These are phyloP conservation scores for Catunica adiposa DNA, from an alignment of 2,329 filamentous ascomycete species.

Conservation along the genomic window DNA sequence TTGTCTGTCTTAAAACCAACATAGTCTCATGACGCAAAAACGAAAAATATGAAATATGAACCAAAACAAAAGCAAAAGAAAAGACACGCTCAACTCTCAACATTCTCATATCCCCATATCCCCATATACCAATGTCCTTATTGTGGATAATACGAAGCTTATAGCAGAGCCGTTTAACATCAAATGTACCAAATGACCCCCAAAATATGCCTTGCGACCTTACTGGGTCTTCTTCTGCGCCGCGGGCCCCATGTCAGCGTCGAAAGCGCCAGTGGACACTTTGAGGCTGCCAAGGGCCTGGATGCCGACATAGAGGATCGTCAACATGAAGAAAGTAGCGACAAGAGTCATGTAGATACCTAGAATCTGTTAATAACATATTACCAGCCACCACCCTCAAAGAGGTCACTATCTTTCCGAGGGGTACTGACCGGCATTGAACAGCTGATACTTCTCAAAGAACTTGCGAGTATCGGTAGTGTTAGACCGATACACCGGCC, in stretches of 20 bases:
- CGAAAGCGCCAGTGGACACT: constrained; percentile 86
- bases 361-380: constrained; percentile 21
- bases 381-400: no score
- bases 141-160: background rate
- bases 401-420: background rate
- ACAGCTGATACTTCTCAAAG: constrained; percentile 90
- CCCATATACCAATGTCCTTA: no score
- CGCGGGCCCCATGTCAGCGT: constrained; percentile 84
- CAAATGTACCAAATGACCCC: background rate
- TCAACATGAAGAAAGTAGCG: constrained; percentile 51
- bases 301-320: constrained; percentile 65
- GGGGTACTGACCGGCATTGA: constrained; percentile 56
- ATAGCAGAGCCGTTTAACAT: background rate
- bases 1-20: background rate
- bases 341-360: constrained; percentile 80
- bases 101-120: background rate
- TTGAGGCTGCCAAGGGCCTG: constrained; percentile 63
- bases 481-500: constrained; percentile 24
- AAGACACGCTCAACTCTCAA: background rate
- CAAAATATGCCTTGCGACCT: background rate
- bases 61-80: background rate
- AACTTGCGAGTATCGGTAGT: constrained; percentile 35
- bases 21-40: background rate
- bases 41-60: background rate
- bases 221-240: constrained; percentile 57